These are phyloP conservation scores for Ophiocordyceps camponoti-leonardi DNA, from an alignment of 2,329 filamentous ascomycete species.

Conservation along the genomic window DNA sequence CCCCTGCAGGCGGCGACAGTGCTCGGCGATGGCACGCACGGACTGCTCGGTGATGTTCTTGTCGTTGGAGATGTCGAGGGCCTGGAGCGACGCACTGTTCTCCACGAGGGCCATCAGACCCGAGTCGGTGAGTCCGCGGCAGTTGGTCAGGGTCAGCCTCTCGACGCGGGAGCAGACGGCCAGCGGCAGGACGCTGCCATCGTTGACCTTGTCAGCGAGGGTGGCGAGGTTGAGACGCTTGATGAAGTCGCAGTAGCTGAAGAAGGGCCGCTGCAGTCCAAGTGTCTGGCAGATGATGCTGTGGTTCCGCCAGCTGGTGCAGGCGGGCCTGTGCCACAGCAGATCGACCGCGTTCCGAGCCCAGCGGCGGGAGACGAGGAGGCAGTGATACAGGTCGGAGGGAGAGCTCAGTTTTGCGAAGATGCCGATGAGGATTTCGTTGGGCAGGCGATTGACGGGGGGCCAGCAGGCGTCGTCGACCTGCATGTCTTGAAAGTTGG, in stretches of 20 bases:
- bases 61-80: slow-evolving; percentile 76
- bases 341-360: slow-evolving; percentile 81
- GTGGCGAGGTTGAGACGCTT: slow-evolving; percentile 80
- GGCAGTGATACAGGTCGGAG: slow-evolving; percentile 66
- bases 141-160: slow-evolving; percentile 82
- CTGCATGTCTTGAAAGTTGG: slow-evolving; percentile 59
- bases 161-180: slow-evolving; percentile 79
- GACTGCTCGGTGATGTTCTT: slow-evolving; percentile 73
- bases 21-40: slow-evolving; percentile 57
- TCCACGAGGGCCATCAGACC: slow-evolving; percentile 66
- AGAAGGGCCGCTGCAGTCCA: slow-evolving; percentile 56
- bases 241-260: slow-evolving; percentile 78
- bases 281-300: slow-evolving; percentile 67
- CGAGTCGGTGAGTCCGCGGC: slow-evolving; percentile 65
- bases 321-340: slow-evolving; percentile 86
- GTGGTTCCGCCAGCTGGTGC: slow-evolving; percentile 72
- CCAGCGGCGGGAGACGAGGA: slow-evolving; percentile 92
- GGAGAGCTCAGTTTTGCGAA: slow-evolving; percentile 69
- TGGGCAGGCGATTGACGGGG: slow-evolving; percentile 74
- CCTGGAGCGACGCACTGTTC: slow-evolving; percentile 66
- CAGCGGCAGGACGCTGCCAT: slow-evolving; percentile 75
- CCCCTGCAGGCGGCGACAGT: slow-evolving; percentile 76
- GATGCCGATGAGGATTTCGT: slow-evolving; percentile 85
- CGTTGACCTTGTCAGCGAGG: slow-evolving; percentile 58
- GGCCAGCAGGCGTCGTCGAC: slow-evolving; percentile 51